Conservation (phyloP, 495 filamentous ascomycete species). For the Aspergillus coremiiformis region DNA sequence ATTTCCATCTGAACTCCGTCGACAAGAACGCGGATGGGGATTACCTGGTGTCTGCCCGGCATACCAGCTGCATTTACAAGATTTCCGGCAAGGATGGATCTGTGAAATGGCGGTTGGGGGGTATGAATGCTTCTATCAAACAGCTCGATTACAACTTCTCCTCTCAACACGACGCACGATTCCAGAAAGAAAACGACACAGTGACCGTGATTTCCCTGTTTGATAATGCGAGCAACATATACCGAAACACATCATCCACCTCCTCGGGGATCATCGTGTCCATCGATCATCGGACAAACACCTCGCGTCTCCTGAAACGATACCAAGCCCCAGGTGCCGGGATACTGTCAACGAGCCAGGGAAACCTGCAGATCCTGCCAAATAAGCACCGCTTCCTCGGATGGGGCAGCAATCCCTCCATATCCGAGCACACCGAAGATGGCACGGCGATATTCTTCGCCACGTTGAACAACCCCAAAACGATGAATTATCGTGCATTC, state of each 20-base stretch:
- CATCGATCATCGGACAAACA: conserved; percentile 32
- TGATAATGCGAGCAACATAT: conserved; percentile 26
- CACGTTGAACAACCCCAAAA: conserved; percentile 3
- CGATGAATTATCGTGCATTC: conserved; percentile 18
- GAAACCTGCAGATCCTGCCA: conserved; percentile 44
- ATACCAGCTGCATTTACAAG: conserved; percentile 30
- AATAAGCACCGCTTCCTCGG: conserved; percentile 41
- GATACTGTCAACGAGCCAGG: conserved; percentile 34
- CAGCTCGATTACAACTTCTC: conserved; percentile 25
- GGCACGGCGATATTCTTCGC: conserved; percentile 33
- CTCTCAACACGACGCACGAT: conserved; percentile 48
- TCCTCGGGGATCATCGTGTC: conserved; percentile 42
- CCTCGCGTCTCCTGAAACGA: conserved; percentile 24
- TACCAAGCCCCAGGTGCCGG: conserved; percentile 26
- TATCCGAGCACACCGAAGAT: conserved; percentile 40
- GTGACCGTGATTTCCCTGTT: conserved; percentile 37
- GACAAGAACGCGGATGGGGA: conserved; percentile 43
- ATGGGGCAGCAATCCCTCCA: conserved; percentile 40
- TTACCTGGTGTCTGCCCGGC: conserved; percentile 46
- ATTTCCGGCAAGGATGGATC: conserved; percentile 44
- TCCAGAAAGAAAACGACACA: conserved; percentile 26
- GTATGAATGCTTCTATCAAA: conserved; percentile 25
- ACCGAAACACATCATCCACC: background rate
- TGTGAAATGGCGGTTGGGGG: conserved; percentile 45
- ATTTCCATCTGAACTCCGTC: conserved; percentile 49